Conservation (phyloP, 345 rosid genomes). For the Bruguiera gymnorhiza region DNA sequence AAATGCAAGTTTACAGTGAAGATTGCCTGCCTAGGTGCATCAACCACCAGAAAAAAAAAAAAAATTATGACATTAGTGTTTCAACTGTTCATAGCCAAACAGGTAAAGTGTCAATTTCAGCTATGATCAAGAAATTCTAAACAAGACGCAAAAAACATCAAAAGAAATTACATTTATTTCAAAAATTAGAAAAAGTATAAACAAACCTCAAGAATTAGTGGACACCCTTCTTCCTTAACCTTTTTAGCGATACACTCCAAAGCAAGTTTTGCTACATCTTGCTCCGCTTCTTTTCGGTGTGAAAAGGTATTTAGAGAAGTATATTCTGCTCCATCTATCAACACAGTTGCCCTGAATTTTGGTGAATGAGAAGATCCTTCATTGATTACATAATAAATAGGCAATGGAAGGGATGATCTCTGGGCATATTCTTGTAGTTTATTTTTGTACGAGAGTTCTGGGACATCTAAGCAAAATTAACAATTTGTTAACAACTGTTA, state of each 20-base stretch:
- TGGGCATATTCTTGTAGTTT: slow-evolving; percentile 40
- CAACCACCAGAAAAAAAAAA: too few species aligned
- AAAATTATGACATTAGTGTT: too few species aligned
- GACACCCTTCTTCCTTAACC: slow-evolving; percentile 31
- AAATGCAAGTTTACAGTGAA: too few species aligned
- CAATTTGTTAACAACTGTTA: background rate
- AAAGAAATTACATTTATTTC: background rate
- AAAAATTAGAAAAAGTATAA: background rate
- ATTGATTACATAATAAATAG: slow-evolving; percentile 23
- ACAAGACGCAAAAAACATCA: background rate
- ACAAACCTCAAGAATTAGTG: slow-evolving; percentile 35
- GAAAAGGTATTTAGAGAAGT: slow-evolving; percentile 32
- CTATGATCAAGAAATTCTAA: too few species aligned
- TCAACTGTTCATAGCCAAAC: too few species aligned
- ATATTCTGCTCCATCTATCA: slow-evolving; percentile 30
- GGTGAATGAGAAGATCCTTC: slow-evolving; percentile 36
- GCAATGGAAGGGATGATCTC: slow-evolving; percentile 30
- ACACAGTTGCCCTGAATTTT: slow-evolving; percentile 36
- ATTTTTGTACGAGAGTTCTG: slow-evolving; percentile 25
- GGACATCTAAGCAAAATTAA: background rate
- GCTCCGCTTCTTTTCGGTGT: slow-evolving; percentile 41
- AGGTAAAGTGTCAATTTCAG: too few species aligned
- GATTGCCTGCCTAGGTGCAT: too few species aligned
- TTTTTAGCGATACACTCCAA: slow-evolving; percentile 26
- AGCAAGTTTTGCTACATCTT: slow-evolving; percentile 46